Evolutionary conservation across 345 rosid species (phyloP).

Genomic region (Brassica napus): DNA sequence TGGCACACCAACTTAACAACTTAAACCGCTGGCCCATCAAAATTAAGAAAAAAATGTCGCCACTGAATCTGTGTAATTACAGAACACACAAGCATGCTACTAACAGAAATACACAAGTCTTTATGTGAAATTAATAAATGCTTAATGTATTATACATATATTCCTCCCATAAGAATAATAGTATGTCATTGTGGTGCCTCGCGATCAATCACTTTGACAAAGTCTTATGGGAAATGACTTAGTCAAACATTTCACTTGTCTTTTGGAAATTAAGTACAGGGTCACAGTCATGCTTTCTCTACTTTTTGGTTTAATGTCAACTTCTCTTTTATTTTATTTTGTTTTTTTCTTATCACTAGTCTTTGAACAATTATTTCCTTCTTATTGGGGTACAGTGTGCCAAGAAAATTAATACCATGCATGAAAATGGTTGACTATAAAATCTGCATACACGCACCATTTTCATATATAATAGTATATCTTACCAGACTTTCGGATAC

Average conservation of each 20-base stretch:
- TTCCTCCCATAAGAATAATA: background rate
- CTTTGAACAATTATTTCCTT: conserved; percentile 24
- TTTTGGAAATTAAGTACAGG: background rate
- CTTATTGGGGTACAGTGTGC: conserved; percentile 24
- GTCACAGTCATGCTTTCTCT: conserved; percentile 36
- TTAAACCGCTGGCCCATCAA: conserved; percentile 12
- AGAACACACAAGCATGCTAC: no score
- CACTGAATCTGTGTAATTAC: background rate
- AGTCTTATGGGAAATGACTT: conserved; percentile 18
- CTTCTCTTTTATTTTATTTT: conserved; percentile 25
- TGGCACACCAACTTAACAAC: conserved; percentile 18
- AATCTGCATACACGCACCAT: conserved; percentile 12
- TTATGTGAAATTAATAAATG: conserved; percentile 8
- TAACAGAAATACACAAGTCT: background rate
- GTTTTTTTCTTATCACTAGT: background rate
- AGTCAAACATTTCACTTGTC: no score
- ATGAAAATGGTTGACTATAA: conserved; percentile 30
- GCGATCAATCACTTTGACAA: conserved; percentile 42
- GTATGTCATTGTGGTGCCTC: conserved; percentile 29
- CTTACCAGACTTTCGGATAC: background rate
- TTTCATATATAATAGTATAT: conserved; percentile 3
- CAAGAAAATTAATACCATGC: conserved; percentile 28
- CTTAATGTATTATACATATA: background rate
- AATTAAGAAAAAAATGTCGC: no score
- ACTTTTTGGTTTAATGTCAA: conserved; percentile 37